Evolutionary conservation across 768 basidiomycete genomes (phyloP), one percentile per base, ranked within the genome.

Genomic region (Suillus variegatus): DNA sequence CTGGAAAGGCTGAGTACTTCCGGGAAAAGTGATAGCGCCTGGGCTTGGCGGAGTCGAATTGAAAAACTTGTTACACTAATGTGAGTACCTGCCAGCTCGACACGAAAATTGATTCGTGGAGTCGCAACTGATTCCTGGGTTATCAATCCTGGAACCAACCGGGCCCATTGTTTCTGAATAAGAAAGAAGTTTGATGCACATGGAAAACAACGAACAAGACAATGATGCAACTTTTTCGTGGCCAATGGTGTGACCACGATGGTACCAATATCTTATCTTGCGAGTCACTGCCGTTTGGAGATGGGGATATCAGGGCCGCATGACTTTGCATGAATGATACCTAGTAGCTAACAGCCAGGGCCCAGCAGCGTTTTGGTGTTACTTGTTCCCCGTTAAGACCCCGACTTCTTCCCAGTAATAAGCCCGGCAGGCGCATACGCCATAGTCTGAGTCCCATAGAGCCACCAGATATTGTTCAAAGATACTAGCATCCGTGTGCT

Each of bases 71-170:
- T 22, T 61, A 65, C 36, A 16, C 18, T 41, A 12, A n/a, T 28
- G 60, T 66, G 67, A 66, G 69, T 69, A 71, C 69, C 32, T 49
- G 49, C 58, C 2, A 16, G 4, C n/a, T 4, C 13, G 3, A 54
- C 35, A 49, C 20, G 28, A 43, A 9, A 49, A 18, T 54, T 32
- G 9, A 9, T 9, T 18, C 20, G 55, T n/a, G 46, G 49, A 54
- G 40, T 56, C 16, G 3, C 57, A 28, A 28, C 9, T 41, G 20
- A 55, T 13, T 55, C 35, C 35, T 55, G 58, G 40, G 41, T 25
- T 10, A 60, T 32, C 40, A 43, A 43, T 10, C 16, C 10, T 10
- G 16, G 2, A 8, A 58, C 4, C 4, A 20, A 41, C 16, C 25
- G 40, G 25, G 18, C 25, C 25, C 25, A 28, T 25, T 20, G 6